Percentiles rank a stretch among this genome's conserved stretches.
Evolutionary conservation across 208 protist species (phyloP).

Genomic region (Acanthamoeba triangularis): DNA sequence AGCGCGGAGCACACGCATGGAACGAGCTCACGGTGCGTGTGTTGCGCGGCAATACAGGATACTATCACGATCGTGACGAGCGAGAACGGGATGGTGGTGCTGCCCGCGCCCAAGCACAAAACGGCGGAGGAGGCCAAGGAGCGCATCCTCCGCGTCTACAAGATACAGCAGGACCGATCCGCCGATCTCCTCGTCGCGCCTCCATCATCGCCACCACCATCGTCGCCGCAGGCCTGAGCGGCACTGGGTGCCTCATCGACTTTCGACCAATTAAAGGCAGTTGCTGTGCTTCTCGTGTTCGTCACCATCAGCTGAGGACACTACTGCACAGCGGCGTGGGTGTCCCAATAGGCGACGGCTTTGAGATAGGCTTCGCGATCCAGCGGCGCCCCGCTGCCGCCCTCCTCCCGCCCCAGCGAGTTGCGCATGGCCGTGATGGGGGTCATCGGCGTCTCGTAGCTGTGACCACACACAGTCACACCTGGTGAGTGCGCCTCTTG

Average conservation of each 20-base stretch:
- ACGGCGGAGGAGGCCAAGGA: neutral
- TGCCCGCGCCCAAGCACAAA: constrained; percentile 19
- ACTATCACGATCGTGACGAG: constrained; percentile 9
- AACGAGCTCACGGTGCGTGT: neutral
- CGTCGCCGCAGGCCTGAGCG: no score
- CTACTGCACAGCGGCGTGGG: constrained; percentile 40
- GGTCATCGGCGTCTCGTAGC: constrained; percentile 63
- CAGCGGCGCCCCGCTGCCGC: constrained; percentile 28
- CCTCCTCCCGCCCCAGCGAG: constrained; percentile 22
- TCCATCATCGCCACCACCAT: neutral
- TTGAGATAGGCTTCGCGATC: constrained; percentile 42
- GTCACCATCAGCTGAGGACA: no score
- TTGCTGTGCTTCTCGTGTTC: no score
- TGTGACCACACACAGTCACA: neutral
- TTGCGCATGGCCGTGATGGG: constrained; percentile 65
- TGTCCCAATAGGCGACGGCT: constrained; percentile 60
- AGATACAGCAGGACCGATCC: constrained; percentile 25
- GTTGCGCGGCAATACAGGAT: neutral
- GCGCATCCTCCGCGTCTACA: constrained; percentile 12
- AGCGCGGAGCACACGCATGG: no score
- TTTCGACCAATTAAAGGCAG: no score
- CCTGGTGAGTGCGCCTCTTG: neutral
- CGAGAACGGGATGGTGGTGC: neutral
- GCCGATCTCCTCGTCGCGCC: neutral
- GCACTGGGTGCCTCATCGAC: no score